These are phyloP conservation scores for Colletotrichum destructivum DNA, from an alignment of 2,329 filamentous ascomycete species.

Conservation along the genomic window DNA sequence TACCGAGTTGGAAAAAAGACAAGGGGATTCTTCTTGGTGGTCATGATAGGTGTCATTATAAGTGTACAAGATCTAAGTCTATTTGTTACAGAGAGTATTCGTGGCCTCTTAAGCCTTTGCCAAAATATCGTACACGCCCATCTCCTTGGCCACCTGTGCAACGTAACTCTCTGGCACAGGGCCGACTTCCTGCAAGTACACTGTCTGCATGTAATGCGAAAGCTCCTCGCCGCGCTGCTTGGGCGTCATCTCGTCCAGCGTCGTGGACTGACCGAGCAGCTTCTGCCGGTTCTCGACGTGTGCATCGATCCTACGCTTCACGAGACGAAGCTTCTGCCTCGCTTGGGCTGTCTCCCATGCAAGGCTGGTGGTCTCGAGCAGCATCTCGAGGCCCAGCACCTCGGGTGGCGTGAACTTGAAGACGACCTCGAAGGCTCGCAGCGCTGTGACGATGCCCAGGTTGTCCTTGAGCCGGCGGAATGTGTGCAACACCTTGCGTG, in stretches of 20 bases:
- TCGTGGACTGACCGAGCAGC: slow-evolving; percentile 50
- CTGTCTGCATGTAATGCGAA: slow-evolving; percentile 59
- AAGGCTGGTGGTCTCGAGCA: slow-evolving; percentile 61
- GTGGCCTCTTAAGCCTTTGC: slow-evolving; percentile 16
- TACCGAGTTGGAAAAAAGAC: background rate
- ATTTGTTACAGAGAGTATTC: slow-evolving; percentile 27
- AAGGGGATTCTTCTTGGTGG: background rate
- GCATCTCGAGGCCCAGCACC: slow-evolving; percentile 62
- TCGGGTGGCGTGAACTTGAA: slow-evolving; percentile 63
- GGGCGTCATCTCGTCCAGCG: slow-evolving; percentile 52
- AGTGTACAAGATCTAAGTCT: slow-evolving; percentile 30
- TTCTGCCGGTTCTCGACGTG: slow-evolving; percentile 44
- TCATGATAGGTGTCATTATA: slow-evolving; percentile 37
- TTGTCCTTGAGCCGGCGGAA: slow-evolving; percentile 63
- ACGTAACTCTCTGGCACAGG: slow-evolving; percentile 48
- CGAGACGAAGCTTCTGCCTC: slow-evolving; percentile 58
- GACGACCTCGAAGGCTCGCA: slow-evolving; percentile 58
- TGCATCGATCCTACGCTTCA: slow-evolving; percentile 60
- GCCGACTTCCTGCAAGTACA: slow-evolving; percentile 51
- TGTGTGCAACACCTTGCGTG: slow-evolving; percentile 65
- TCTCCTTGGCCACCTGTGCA: slow-evolving; percentile 56
- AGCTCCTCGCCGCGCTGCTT: slow-evolving; percentile 56
- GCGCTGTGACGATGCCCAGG: slow-evolving; percentile 62
- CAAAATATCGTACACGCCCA: slow-evolving; percentile 58
- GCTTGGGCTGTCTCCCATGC: slow-evolving; percentile 58